phyloP scores from a whole-genome alignment of 345 rosid species.

The Firmiana major region DNA sequence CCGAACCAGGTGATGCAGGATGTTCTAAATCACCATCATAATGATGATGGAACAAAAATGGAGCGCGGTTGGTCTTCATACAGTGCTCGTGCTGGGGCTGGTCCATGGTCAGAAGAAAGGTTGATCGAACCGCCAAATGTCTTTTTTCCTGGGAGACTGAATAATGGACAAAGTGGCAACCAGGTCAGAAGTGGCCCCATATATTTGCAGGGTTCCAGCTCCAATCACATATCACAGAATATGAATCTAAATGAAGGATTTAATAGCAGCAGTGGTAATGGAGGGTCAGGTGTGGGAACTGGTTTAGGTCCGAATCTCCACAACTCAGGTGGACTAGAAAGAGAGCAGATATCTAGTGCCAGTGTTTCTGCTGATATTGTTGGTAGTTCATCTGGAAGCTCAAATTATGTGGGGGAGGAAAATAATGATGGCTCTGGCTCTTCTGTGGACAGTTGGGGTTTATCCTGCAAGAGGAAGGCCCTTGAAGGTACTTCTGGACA shows the following conservation, averaged over 20 bases:
- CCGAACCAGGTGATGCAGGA: slow-evolving; percentile 32
- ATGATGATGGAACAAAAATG: slow-evolving; percentile 41
- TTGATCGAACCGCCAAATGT: slow-evolving; percentile 29
- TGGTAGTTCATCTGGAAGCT: slow-evolving; percentile 55
- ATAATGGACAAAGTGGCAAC: slow-evolving; percentile 26
- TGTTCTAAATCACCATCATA: not conserved
- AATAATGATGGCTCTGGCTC: slow-evolving; percentile 46
- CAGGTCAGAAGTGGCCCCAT: slow-evolving; percentile 42
- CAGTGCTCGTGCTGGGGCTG: slow-evolving; percentile 27
- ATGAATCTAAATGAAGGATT: slow-evolving; percentile 32
- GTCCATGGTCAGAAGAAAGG: slow-evolving; percentile 49
- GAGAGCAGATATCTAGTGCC: slow-evolving; percentile 24
- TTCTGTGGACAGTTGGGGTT: slow-evolving; percentile 62
- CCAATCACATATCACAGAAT: slow-evolving; percentile 35
- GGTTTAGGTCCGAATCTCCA: slow-evolving; percentile 20
- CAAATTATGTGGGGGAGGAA: slow-evolving; percentile 48
- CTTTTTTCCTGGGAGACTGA: slow-evolving; percentile 33
- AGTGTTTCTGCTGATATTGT: slow-evolving; percentile 27
- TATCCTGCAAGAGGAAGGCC: slow-evolving; percentile 85
- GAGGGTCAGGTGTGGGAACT: slow-evolving; percentile 30
- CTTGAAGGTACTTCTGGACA: slow-evolving; percentile 72
- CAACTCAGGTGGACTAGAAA: slow-evolving; percentile 30
- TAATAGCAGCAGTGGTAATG: slow-evolving; percentile 34
- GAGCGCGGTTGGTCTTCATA: slow-evolving; percentile 44
- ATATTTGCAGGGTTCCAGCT: slow-evolving; percentile 50